Evolutionary conservation across 2,329 filamentous ascomycete genomes (phyloP), one percentile per base, ranked within the genome.

Genomic region (Paecilomyces formosus): DNA sequence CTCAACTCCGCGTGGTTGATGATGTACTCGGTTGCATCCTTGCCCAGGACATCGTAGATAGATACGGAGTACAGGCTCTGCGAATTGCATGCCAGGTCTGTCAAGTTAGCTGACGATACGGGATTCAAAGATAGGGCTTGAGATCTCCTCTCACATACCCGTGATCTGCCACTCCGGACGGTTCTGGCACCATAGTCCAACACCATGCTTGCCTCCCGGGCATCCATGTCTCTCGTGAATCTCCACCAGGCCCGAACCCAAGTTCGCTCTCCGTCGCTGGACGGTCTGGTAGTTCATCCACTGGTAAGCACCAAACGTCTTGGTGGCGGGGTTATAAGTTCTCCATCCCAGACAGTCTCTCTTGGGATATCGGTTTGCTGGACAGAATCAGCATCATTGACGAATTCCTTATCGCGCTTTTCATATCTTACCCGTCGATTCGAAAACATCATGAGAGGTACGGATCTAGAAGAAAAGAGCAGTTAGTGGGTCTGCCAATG

Each of bases 11-110:
- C 85, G 73, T 97, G 93, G 75, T 95, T 95, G 78, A 97, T 88
- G 74, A 99, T 97, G 78, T 90, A 97, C 77, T 97, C 92, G 58
- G 90, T 92, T 2, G 92, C 85, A 65, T 96, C 90, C 12, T 93
- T 88, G 9, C 93, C 93, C 4, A 99, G 84, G 12, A 93, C 97
- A 75, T 97, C 94, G 79, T 99, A 99, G 55, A 99, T 87, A 4
- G 93, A 96, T 57, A 99, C 92, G 22, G 88, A 90, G 76, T 83
- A 97, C 30, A 97, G 84, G 7, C 88, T 85, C 74, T 97, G 94
- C 12, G 92, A 94, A 77, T 90, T 86, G 71, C 89, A 87, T 45
- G 85, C 94, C 69, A 97, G 79, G 79, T 97, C 93, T 90, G 58
- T 22, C 18, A 53, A 53, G 18, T n/a, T 9, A 57, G 31, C 18